A percentile compares a stretch with the other conserved stretches of the same genome.
Conservation (phyloP, 1,139 yeast genomes). For the Candida sojae region DNA sequence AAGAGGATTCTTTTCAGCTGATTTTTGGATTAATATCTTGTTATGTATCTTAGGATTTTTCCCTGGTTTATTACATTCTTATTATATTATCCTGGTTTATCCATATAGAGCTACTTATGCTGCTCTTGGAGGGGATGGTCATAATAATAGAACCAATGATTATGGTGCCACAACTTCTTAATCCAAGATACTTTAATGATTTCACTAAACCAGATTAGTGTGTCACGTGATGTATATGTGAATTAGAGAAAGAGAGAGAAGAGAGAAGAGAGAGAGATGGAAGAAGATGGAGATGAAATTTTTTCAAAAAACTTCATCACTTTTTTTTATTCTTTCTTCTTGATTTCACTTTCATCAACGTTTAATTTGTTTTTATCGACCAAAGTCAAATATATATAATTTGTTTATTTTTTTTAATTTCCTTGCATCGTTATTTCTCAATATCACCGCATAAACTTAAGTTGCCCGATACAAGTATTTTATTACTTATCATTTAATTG, state of each 20-base stretch:
- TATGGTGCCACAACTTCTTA: constrained; percentile 26
- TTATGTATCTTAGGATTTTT: constrained; percentile 76
- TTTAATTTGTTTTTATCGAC: not conserved
- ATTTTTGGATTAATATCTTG: constrained; percentile 71
- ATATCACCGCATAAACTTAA: constrained; percentile 41
- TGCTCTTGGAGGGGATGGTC: constrained; percentile 31
- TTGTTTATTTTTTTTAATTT: not conserved
- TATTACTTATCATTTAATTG: constrained; percentile 11
- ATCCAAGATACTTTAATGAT: too few relatives aligned
- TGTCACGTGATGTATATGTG: not conserved
- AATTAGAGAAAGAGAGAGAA: not conserved
- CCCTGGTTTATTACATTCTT: constrained; percentile 74
- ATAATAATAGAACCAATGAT: constrained; percentile 24
- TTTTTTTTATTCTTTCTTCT: not conserved
- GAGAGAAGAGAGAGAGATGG: too few relatives aligned
- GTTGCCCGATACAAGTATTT: constrained; percentile 40
- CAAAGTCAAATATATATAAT: not conserved
- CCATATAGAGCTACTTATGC: constrained; percentile 34
- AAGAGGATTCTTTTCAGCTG: constrained; percentile 72
- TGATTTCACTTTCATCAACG: not conserved
- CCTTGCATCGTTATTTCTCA: not conserved
- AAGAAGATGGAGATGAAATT: not conserved
- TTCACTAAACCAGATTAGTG: too few relatives aligned
- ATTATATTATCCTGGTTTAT: constrained; percentile 58
- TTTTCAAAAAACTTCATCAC: not conserved